Evolutionary conservation across 2,329 filamentous ascomycete genomes (phyloP), one percentile per base, ranked within the genome.

Genomic region (Claviceps sp.): DNA sequence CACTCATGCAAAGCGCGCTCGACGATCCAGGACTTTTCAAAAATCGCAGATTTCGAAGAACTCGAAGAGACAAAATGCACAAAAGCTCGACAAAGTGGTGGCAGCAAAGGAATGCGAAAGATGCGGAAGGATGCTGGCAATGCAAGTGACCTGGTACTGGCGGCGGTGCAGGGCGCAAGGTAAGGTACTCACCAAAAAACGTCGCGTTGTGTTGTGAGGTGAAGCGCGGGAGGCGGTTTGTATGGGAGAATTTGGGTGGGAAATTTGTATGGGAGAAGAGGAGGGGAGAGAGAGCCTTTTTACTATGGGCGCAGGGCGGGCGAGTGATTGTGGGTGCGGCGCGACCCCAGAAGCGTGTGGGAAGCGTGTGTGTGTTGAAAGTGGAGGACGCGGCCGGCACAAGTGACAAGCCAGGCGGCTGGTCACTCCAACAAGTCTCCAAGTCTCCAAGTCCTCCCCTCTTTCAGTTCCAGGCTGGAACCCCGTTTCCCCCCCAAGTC

Each of bases 251-350:
- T 72, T 76, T 75, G 65, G 70, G 68, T 75, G 73, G 70, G 70
- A 73, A 70, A 71, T 74, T 77, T 80, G 77, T 79, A 78, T 80
- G 76, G 73, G 75, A 77, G 71, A 74, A 74, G 74, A 76, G 73
- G 74, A 70, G 65, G 68, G 41, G 41, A 43, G 61, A 71, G 72
- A 71, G 52, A 71, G 72, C 75, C 75, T 80, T 81, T 81, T 81
- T 79, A 80, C 76, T 78, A 76, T 76, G 76, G 73, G 73, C 50
- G 53, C 41, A 43, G 26, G 53, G 50, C 47, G 50, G 50, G 53
- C 68, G 74, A 74, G 73, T 80, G 76, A 79, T 80, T 80, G 75
- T 70, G 75, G 70, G 73, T 65, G 68, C 64, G 65, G 62, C 49
- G 50, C 52, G 52, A 53, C 52, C 30, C 56, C 56, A 62, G 58